Base-by-base conservation (phyloP, 257 asterid genomes). In the Mentha longifolia region DNA sequence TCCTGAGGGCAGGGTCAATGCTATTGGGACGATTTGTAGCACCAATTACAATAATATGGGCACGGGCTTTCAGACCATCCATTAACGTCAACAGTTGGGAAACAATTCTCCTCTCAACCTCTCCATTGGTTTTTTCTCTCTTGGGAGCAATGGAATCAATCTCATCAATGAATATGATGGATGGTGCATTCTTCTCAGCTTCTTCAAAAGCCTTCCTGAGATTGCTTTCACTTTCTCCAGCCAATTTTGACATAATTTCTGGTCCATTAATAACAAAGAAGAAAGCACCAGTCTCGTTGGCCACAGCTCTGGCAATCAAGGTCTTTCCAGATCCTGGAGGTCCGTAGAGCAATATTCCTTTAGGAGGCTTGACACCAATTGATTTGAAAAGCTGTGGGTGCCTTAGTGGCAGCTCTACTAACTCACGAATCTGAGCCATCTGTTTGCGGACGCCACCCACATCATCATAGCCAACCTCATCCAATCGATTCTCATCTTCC, bases 271-370 rank as follows among this genome's bases (percentile, higher is more conserved):
- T 91, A 68, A 91, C 85, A 70, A 91, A 92, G 90, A 92, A 92
- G 83, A 92, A 92, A 7, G 97, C 97, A 39, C 97, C 97, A 13
- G 96, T 92, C 76, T 92, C 97, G 68, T 92, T 92, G 43, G 97
- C 97, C 64, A 92, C 96, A 8, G 97, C 97, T 46, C 97, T 75
- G 22, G 97, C 97, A 20, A 92, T 92, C 61, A 92, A 76, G 33
- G 97, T 92, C 82, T 92, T 92, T 42, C 97, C 97, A 52, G 97
- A 85, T 30, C 97, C 97, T 4, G 97, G 97, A 63, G 97, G 95
- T 16, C 96, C 98, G 16, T 86, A 90, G 7, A 90, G 89, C 33
- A 90, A 72, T 68, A 90, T 90, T 70, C 97, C 97, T 70, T 90
- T 90, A 0, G 97, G 97, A 41, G 97, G 97, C 77, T 90, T 90